These are phyloP conservation scores for Dioscorea dumetorum DNA, from an alignment of 106 monocot genomes.

Conservation along the genomic window DNA sequence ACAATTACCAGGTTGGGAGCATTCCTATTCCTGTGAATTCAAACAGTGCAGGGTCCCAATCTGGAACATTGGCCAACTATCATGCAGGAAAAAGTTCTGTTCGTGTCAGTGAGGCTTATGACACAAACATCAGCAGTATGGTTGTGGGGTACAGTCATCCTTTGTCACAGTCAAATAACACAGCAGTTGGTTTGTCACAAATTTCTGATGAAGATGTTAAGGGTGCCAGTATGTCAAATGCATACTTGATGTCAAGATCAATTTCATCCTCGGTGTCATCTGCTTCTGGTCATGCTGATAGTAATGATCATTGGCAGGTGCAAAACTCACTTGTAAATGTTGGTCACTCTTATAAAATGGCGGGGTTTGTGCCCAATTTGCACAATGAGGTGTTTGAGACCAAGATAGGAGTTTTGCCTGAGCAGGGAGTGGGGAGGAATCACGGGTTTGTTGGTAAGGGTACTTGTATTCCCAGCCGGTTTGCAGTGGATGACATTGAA, in stretches of 20 bases:
- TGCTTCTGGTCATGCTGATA: too few species aligned
- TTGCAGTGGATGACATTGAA: conserved; percentile 66
- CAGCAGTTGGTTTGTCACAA: conserved; percentile 21
- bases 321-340: conserved; percentile 19
- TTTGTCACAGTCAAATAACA: conserved; percentile 31
- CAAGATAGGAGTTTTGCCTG: conserved; percentile 12
- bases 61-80: conserved; percentile 19
- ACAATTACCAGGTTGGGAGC: conserved; percentile 23
- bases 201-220: conserved; percentile 31
- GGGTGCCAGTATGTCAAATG: conserved; percentile 25
- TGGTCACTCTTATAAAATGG: conserved; percentile 14
- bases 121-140: conserved; percentile 11
- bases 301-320: background rate
- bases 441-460: conserved; percentile 85
- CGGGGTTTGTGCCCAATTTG: conserved; percentile 16
- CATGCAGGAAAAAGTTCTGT: conserved; percentile 16
- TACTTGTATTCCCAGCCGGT: conserved; percentile 60
- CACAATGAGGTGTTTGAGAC: conserved; percentile 9
- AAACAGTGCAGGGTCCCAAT: conserved; percentile 9
- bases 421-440: conserved; percentile 23
- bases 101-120: conserved; percentile 13
- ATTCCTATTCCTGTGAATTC: conserved; percentile 27
- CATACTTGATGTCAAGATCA: conserved; percentile 28
- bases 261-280: conserved; percentile 16
- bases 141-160: conserved; percentile 25